phyloP scores from a whole-genome alignment of 164 flowering plant genomes.

The Magnolia kwangsiensis region DNA sequence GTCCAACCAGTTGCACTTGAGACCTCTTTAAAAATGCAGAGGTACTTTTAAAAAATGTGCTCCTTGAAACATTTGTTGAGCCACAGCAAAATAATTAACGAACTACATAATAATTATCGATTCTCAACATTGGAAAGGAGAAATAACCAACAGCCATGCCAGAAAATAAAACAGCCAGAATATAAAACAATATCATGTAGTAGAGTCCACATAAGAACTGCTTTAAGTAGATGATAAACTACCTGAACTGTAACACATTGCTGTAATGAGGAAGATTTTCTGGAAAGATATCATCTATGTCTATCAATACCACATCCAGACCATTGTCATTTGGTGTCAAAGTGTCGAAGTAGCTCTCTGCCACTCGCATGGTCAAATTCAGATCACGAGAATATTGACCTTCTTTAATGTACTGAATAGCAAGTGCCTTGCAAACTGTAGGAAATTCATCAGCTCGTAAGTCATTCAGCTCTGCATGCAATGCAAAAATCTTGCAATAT shows the following conservation, averaged over 20 bases:
- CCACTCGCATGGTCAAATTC: constrained; percentile 24
- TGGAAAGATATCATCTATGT: constrained; percentile 48
- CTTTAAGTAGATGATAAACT: constrained; percentile 3
- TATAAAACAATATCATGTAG: neutral
- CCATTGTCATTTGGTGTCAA: constrained; percentile 29
- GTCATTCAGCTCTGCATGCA: constrained; percentile 49
- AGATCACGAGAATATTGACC: constrained; percentile 50
- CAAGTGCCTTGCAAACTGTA: constrained; percentile 35
- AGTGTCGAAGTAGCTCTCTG: constrained; percentile 32
- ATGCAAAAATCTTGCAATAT: constrained; percentile 39
- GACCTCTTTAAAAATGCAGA: too few relatives aligned
- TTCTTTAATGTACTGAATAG: constrained; percentile 32
- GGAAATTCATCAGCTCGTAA: constrained; percentile 39
- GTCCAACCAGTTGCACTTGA: too few relatives aligned
- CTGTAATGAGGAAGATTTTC: constrained; percentile 13
- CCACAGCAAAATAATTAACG: too few relatives aligned
- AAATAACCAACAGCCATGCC: too few relatives aligned
- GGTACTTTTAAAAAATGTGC: too few relatives aligned
- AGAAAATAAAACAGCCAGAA: too few relatives aligned
- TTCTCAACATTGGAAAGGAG: too few relatives aligned
- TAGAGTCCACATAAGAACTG: neutral
- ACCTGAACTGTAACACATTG: constrained; percentile 23
- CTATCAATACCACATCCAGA: constrained; percentile 51
- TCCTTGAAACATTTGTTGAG: too few relatives aligned
- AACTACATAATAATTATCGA: too few relatives aligned